A percentile compares a stretch with the other conserved stretches of the same genome.
phyloP scores from a whole-genome alignment of 2,329 filamentous ascomycete genomes.

The Aspergillus novoparasiticus region DNA sequence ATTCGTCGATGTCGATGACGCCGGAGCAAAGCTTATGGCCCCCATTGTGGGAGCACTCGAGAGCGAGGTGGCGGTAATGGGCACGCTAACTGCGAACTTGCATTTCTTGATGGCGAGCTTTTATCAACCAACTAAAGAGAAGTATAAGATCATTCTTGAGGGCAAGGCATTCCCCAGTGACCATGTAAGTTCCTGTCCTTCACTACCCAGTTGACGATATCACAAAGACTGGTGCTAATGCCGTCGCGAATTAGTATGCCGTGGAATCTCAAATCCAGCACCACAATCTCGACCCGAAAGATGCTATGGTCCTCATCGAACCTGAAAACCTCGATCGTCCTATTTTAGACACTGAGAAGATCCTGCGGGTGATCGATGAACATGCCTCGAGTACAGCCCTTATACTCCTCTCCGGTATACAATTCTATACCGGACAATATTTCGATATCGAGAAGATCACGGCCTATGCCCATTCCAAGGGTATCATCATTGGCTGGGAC shows the following conservation, averaged over 20 bases:
- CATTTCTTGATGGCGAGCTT: conserved; percentile 84
- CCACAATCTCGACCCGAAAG: conserved; percentile 67
- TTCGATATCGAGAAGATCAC: conserved; percentile 84
- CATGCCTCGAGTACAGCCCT: conserved; percentile 74
- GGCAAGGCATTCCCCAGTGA: conserved; percentile 90
- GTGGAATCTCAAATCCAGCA: conserved; percentile 77
- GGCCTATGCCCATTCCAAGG: conserved; percentile 69
- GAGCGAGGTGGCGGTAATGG: conserved; percentile 83
- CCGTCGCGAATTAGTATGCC: conserved; percentile 63
- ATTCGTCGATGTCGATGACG: conserved; percentile 79
- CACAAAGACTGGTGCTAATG: conserved; percentile 13
- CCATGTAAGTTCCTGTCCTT: conserved; percentile 56
- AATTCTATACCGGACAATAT: conserved; percentile 89
- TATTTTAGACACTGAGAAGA: conserved; percentile 70
- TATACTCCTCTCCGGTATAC: conserved; percentile 80
- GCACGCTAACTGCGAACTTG: conserved; percentile 78
- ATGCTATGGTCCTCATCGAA: conserved; percentile 74
- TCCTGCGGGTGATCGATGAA: conserved; percentile 72
- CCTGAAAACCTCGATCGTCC: conserved; percentile 57
- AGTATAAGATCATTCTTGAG: conserved; percentile 83
- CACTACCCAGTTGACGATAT: not conserved
- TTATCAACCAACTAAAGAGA: conserved; percentile 67
- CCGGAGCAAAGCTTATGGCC: conserved; percentile 69
- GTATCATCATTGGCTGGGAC: conserved; percentile 81
- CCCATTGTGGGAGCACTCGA: conserved; percentile 73